These are phyloP conservation scores for Scenedesmus sp. DNA, from an alignment of 163 green algal species.

Conservation along the genomic window DNA sequence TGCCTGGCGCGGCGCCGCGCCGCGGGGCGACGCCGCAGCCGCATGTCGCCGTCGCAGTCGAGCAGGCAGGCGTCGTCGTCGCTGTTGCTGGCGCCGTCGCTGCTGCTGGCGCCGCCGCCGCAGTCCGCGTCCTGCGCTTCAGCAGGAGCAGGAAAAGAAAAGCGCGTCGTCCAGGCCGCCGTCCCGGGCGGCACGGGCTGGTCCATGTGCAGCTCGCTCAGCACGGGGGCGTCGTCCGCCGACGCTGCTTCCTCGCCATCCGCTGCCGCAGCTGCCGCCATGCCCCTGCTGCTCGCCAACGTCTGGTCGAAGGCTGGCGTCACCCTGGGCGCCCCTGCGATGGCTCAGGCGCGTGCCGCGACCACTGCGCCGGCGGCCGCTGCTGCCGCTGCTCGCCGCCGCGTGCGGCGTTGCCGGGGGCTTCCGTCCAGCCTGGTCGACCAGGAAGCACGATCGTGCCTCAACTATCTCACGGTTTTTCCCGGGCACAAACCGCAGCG, in stretches of 20 bases:
- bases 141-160: no score
- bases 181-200: no score
- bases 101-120: neutral
- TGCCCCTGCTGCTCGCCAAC: neutral
- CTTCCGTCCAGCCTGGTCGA: no score
- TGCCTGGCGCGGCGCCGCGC: neutral
- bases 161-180: no score
- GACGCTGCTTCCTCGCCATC: no score
- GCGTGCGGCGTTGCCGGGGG: no score
- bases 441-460: no score
- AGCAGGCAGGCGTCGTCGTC: neutral
- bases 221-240: conserved; percentile 6
- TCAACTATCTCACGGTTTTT: no score
- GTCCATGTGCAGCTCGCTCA: conserved; percentile 42
- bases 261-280: neutral
- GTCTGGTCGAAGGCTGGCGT: no score
- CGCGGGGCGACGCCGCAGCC: conserved; percentile 9
- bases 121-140: neutral
- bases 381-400: neutral
- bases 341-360: neutral
- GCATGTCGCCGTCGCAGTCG: conserved; percentile 26
- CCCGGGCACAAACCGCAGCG: no score
- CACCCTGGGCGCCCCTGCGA: neutral
- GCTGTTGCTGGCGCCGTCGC: neutral
- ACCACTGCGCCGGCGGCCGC: neutral